phyloP scores from a whole-genome alignment of 768 basidiomycete species.

The Termitomyces sp. region DNA sequence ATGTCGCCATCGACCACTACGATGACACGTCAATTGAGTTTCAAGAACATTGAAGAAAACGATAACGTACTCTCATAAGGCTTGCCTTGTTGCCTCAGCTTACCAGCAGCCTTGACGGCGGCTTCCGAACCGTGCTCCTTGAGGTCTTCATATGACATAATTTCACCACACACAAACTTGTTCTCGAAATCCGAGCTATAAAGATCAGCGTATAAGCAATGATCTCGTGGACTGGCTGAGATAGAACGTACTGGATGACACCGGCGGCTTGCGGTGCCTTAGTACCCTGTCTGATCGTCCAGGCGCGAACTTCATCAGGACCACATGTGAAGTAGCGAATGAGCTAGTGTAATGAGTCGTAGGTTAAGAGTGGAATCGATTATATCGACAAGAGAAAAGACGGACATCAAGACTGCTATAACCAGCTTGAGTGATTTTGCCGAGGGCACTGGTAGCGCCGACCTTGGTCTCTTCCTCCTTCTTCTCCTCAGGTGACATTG shows the following conservation, averaged over 20 bases:
- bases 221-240: not conserved
- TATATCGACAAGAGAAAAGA: conserved; percentile 7
- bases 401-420: conserved; percentile 81
- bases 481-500: conserved; percentile 61
- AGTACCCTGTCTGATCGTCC: conserved; percentile 92
- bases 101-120: conserved; percentile 92
- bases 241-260: conserved; percentile 82
- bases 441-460: conserved; percentile 71
- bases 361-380: not conserved
- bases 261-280: conserved; percentile 98
- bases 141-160: conserved; percentile 89
- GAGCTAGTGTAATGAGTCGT: conserved; percentile 39
- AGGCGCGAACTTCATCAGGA: conserved; percentile 94
- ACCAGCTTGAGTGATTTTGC: conserved; percentile 94
- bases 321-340: conserved; percentile 98
- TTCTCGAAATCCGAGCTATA: conserved; percentile 92
- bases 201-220: not conserved
- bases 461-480: conserved; percentile 72
- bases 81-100: conserved; percentile 93
- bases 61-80: conserved; percentile 81
- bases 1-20: conserved; percentile 86
- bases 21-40: not conserved
- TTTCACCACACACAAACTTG: conserved; percentile 97
- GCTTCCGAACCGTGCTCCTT: conserved; percentile 88
- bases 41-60: not conserved